Conservation (phyloP, 139 green algal genomes). For the Haematococcus sp. region DNA sequence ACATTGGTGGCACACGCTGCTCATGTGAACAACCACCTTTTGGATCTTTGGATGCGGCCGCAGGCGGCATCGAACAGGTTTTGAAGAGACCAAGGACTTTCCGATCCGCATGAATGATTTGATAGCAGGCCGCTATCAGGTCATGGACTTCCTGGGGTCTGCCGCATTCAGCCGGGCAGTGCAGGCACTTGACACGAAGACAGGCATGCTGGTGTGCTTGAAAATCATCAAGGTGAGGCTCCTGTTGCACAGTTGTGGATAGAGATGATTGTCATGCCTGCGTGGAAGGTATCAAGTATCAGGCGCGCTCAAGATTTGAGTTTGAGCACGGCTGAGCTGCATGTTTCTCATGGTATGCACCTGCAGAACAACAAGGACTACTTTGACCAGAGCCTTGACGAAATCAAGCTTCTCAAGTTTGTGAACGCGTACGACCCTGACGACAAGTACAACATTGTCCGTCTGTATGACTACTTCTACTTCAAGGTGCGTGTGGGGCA, state of each 20-base stretch:
- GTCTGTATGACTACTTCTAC: slow-evolving; percentile 97
- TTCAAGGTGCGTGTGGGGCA: slow-evolving; percentile 70
- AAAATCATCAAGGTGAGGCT: slow-evolving; percentile 98
- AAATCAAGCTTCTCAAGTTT: slow-evolving; percentile 91
- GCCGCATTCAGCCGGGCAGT: slow-evolving; percentile 95
- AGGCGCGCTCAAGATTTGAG: too few species aligned
- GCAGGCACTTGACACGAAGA: slow-evolving; percentile 88
- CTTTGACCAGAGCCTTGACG: slow-evolving; percentile 95
- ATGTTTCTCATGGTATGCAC: too few species aligned
- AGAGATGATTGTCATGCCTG: too few species aligned
- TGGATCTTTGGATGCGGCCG: too few species aligned
- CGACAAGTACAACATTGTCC: slow-evolving; percentile 85
- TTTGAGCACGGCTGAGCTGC: too few species aligned
- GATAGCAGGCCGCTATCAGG: slow-evolving; percentile 88
- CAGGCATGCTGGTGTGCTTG: slow-evolving; percentile 84
- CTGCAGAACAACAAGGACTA: slow-evolving; percentile 96
- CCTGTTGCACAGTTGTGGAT: too few species aligned
- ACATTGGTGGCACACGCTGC: too few species aligned
- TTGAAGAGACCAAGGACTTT: slow-evolving; percentile 92
- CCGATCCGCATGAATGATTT: slow-evolving; percentile 79
- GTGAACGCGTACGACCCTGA: slow-evolving; percentile 85
- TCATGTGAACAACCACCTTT: too few species aligned
- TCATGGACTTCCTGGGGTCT: slow-evolving; percentile 88
- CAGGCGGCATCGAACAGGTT: slow-evolving; percentile 72
- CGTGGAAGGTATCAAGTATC: too few species aligned